Conservation (phyloP, 345 rosid genomes). For the Isatis tinctoria region DNA sequence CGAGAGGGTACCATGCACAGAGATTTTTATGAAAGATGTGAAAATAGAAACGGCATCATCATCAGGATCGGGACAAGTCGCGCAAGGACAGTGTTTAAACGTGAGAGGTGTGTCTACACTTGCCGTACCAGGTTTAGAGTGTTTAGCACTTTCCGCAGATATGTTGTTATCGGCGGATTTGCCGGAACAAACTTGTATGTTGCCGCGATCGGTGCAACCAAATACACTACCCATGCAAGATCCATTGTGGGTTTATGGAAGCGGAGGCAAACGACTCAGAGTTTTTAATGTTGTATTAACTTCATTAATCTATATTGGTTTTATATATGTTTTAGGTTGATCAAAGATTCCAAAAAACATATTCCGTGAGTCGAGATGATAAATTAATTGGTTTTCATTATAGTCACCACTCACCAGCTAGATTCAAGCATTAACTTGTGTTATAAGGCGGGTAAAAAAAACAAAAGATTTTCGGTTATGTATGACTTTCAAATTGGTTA, state of each 20-base stretch:
- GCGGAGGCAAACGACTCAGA: background rate
- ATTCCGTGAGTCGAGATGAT: background rate
- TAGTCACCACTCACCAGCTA: background rate
- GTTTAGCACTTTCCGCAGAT: conserved; percentile 19
- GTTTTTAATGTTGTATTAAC: background rate
- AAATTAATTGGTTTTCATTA: background rate
- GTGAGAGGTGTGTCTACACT: conserved; percentile 30
- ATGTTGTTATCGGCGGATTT: background rate
- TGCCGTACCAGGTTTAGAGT: conserved; percentile 30
- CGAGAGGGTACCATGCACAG: conserved; percentile 21
- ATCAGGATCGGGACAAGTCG: conserved; percentile 19
- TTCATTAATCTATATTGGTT: background rate
- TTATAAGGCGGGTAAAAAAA: background rate
- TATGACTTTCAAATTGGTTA: too few relatives aligned
- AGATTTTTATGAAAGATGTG: conserved; percentile 26
- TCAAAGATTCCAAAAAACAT: background rate
- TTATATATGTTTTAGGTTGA: conserved; percentile 4
- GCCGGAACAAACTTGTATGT: conserved; percentile 18
- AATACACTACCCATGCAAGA: conserved; percentile 13
- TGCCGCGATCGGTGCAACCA: conserved; percentile 7
- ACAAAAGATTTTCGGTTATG: too few relatives aligned
- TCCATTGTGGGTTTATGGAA: conserved; percentile 24
- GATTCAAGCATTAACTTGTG: background rate
- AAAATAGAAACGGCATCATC: conserved; percentile 15
- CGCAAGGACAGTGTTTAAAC: conserved; percentile 29